Evolutionary conservation across 345 rosid species (phyloP).

Genomic region (Toxicodendron radicans): DNA sequence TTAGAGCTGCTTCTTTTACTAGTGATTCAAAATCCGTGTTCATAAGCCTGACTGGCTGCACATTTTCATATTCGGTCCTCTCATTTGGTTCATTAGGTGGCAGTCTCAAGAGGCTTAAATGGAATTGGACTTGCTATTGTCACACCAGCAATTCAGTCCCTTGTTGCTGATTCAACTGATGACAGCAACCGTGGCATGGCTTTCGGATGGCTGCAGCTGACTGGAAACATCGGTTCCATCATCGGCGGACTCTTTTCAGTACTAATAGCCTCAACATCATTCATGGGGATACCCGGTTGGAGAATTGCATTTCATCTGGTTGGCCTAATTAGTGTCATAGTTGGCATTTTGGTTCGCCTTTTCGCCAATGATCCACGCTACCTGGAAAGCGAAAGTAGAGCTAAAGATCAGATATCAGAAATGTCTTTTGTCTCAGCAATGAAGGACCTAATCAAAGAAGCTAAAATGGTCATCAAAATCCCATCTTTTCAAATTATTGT

Average conservation of each 20-base stretch:
- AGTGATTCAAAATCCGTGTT: too few relatives aligned
- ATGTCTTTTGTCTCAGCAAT: slow-evolving; percentile 41
- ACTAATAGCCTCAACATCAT: slow-evolving; percentile 58
- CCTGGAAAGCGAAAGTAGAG: slow-evolving; percentile 13
- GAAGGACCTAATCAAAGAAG: slow-evolving; percentile 46
- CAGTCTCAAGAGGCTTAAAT: slow-evolving; percentile 67
- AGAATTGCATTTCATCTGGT: slow-evolving; percentile 71
- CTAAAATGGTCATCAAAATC: slow-evolving; percentile 49
- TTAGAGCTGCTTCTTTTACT: too few relatives aligned
- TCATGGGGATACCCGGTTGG: slow-evolving; percentile 78
- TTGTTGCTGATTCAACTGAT: slow-evolving; percentile 75
- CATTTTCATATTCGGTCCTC: neutral
- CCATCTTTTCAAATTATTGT: slow-evolving; percentile 69
- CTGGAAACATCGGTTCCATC: slow-evolving; percentile 60
- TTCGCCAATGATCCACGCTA: slow-evolving; percentile 71
- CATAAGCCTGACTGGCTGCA: neutral
- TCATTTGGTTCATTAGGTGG: slow-evolving; percentile 42
- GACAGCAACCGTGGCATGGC: slow-evolving; percentile 76
- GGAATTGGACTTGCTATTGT: slow-evolving; percentile 70
- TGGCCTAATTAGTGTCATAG: slow-evolving; percentile 53
- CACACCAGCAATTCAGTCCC: slow-evolving; percentile 57
- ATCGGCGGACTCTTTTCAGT: slow-evolving; percentile 58
- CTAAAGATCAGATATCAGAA: slow-evolving; percentile 17
- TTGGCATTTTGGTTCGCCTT: slow-evolving; percentile 54
- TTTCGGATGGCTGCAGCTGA: slow-evolving; percentile 76